Conservation (phyloP, 2,329 filamentous ascomycete species). For the Eurotiales sp. region DNA sequence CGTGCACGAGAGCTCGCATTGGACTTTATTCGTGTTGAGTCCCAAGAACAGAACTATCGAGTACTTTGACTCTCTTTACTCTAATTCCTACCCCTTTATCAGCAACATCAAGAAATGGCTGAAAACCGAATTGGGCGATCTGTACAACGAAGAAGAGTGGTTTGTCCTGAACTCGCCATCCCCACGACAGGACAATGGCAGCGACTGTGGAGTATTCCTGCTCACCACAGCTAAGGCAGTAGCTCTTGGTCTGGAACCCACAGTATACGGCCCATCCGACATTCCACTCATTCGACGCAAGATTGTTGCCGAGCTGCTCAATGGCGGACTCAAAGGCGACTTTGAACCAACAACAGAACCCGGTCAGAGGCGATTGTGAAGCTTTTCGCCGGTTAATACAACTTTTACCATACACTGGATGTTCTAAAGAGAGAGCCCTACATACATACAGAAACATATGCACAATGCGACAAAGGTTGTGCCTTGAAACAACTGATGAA, state of each 20-base stretch:
- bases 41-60: conserved; percentile 42
- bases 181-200: conserved; percentile 45
- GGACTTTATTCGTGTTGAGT: conserved; percentile 47
- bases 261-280: conserved; percentile 37
- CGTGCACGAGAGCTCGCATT: conserved; percentile 44
- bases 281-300: conserved; percentile 40
- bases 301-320: conserved; percentile 47
- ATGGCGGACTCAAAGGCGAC: conserved; percentile 42
- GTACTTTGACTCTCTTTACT: conserved; percentile 46
- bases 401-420: neutral
- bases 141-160: conserved; percentile 44
- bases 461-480: too few relatives aligned
- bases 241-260: conserved; percentile 41
- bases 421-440: neutral
- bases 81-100: conserved; percentile 29
- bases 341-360: conserved; percentile 28
- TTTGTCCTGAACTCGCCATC: conserved; percentile 34
- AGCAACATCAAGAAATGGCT: conserved; percentile 40
- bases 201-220: conserved; percentile 50
- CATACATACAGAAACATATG: neutral
- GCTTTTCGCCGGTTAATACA: neutral
- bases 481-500: neutral
- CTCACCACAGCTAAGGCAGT: conserved; percentile 48
- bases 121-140: conserved; percentile 35
- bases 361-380: neutral